Evolutionary conservation across 805 yeast species (phyloP), one percentile per base, ranked within the genome.

Genomic region (Cyberlindnera subsufficiens): DNA sequence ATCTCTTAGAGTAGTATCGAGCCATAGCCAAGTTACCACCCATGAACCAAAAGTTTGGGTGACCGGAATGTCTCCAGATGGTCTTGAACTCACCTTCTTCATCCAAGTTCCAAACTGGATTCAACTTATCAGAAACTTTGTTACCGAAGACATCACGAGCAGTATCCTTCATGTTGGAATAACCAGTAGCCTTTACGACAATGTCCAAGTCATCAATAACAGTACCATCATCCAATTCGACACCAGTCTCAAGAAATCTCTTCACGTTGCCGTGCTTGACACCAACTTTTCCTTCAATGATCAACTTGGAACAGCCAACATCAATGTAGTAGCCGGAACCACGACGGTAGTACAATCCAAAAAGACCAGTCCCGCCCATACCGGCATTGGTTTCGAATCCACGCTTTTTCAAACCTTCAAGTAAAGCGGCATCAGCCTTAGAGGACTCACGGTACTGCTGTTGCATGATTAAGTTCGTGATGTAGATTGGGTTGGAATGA

Each of bases 291-390:
- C 68, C 71, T 11, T 67, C 65, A 33, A 59, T 55, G 43, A 71
- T 67, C 44, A 65, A 52, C 33, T 58, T 60, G 30, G 73, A 66
- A 44, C 68, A 63, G 8, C 76, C 76, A 36, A 68, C 73, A 47
- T 71, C 74, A 43, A 66, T 67, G 50, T 71, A 71, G 51, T 69
- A 71, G 35, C 76, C 76, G 1, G 75, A 73, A 29, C 71, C 72
- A 50, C 68, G 60, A 39, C 72, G 56, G 47, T 56, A 59, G 46
- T 68, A 64, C 40, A 65, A 54, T 17, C 71, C 67, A 42, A 66
- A 63, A 40, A 70, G 50, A 4, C 76, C 75, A 32, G 72, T 65
- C 27, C 62, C 68, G 22, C 71, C 75, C 55, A 60, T 62, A 16
- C 75, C 75, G 22, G 63, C 56, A 47, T 66, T 67, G n/a, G 64